Percentiles rank a stretch among this genome's conserved stretches.
Conservation (phyloP, 768 basidiomycete species). For the Xerocomellus chrysenteron region DNA sequence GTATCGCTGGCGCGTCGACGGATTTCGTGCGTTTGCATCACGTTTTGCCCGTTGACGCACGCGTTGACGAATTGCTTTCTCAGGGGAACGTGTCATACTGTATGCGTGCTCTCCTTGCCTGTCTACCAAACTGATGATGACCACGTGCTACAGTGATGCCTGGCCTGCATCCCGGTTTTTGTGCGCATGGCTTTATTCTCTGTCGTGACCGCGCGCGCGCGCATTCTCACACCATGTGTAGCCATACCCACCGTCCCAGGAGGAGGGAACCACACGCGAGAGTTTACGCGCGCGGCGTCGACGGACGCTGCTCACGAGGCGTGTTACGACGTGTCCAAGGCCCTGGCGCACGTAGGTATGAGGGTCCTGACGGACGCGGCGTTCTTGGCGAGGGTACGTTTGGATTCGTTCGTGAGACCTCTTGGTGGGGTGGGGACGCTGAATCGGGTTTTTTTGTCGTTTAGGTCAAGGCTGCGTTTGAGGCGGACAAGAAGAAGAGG, state of each 20-base stretch:
- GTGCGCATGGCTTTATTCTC: constrained; percentile 8
- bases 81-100: constrained; percentile 65
- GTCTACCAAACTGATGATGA: not conserved
- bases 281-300: constrained; percentile 59
- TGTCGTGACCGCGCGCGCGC: not conserved
- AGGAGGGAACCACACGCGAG: constrained; percentile 76
- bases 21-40: constrained; percentile 64
- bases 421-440: not conserved
- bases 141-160: constrained; percentile 46
- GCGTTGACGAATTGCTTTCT: not conserved
- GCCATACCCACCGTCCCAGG: constrained; percentile 70
- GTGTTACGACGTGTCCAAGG: constrained; percentile 65
- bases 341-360: constrained; percentile 65
- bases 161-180: constrained; percentile 67
- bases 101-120: constrained; percentile 23
- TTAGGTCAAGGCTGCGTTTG: constrained; percentile 48
- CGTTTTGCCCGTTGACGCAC: not conserved
- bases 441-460: not conserved
- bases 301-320: constrained; percentile 62
- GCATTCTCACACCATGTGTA: constrained; percentile 21
- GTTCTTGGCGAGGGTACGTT: constrained; percentile 55
- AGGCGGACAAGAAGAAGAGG: constrained; percentile 37
- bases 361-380: constrained; percentile 62
- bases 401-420: not conserved
- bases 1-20: constrained; percentile 71